Percentiles rank a stretch among this genome's conserved stretches.
Evolutionary conservation across 2,329 filamentous ascomycete species (phyloP).

Genomic region (Fusarium stilboides): DNA sequence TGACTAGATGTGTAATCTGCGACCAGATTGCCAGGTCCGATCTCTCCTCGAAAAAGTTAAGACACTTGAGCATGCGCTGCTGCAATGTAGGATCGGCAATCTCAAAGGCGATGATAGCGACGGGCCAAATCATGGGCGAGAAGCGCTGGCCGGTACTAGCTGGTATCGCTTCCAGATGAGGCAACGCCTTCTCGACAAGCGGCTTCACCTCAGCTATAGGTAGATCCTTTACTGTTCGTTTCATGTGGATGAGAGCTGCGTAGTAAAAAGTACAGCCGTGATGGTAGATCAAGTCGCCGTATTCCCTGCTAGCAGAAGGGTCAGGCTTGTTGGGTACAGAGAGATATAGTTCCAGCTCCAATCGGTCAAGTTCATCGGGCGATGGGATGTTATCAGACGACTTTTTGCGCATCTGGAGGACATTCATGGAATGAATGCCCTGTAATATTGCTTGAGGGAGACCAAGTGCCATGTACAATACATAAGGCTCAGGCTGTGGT

Average conservation of each 20-base stretch:
- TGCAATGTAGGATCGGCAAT: slow-evolving; percentile 28
- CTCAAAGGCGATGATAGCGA: slow-evolving; percentile 46
- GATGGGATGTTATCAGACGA: slow-evolving; percentile 17
- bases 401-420: slow-evolving; percentile 34
- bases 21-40: slow-evolving; percentile 45
- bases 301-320: slow-evolving; percentile 27
- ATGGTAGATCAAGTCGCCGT: slow-evolving; percentile 44
- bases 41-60: slow-evolving; percentile 32
- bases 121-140: slow-evolving; percentile 47
- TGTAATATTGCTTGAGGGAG: slow-evolving; percentile 45
- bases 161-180: slow-evolving; percentile 41
- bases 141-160: slow-evolving; percentile 35
- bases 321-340: slow-evolving; percentile 39
- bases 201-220: slow-evolving; percentile 43
- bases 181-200: slow-evolving; percentile 44
- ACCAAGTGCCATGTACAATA: slow-evolving; percentile 36
- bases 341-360: slow-evolving; percentile 44
- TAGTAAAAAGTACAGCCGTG: slow-evolving; percentile 48
- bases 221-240: slow-evolving; percentile 44
- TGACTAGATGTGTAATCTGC: slow-evolving; percentile 36
- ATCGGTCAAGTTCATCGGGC: slow-evolving; percentile 34
- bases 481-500: slow-evolving; percentile 44
- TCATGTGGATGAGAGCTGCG: slow-evolving; percentile 46
- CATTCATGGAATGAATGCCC: slow-evolving; percentile 43
- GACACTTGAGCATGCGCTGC: slow-evolving; percentile 43